These are phyloP conservation scores for Astrothelium subdiscretum DNA, from an alignment of 495 filamentous ascomycete genomes.

Conservation along the genomic window DNA sequence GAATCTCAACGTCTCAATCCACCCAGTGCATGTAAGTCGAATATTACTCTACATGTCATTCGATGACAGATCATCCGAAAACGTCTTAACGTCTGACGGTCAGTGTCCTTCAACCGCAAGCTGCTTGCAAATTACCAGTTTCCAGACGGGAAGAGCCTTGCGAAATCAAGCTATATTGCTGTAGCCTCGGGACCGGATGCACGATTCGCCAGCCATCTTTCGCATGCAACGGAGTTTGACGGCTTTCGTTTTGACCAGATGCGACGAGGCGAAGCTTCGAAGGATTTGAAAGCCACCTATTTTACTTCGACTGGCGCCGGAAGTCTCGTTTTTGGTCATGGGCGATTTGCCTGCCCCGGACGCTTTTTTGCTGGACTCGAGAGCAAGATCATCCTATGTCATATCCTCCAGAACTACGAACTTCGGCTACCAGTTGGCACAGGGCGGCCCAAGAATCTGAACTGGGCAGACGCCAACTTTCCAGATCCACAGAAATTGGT, in stretches of 20 bases:
- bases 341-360: conserved; percentile 1
- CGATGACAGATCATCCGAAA: neutral
- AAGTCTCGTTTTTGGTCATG: neutral
- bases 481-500: neutral
- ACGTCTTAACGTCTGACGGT: neutral
- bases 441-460: neutral
- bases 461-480: neutral
- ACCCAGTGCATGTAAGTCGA: neutral
- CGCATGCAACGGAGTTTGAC: neutral
- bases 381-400: conserved; percentile 4
- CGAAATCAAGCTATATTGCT: neutral
- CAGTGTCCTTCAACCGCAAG: conserved; percentile 4
- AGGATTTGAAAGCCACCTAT: neutral
- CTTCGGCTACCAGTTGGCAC: neutral
- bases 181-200: neutral
- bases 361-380: neutral
- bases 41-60: neutral
- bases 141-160: neutral
- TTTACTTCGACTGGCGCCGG: conserved; percentile 1
- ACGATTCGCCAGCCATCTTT: neutral
- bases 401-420: neutral
- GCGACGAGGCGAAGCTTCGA: neutral
- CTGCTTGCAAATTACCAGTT: neutral
- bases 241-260: conserved; percentile 2
- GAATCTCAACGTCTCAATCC: conserved; percentile 15